A percentile compares a stretch with the other conserved stretches of the same genome.
Conservation (phyloP, 768 basidiomycete species). For the Collybiopsis confluens region DNA sequence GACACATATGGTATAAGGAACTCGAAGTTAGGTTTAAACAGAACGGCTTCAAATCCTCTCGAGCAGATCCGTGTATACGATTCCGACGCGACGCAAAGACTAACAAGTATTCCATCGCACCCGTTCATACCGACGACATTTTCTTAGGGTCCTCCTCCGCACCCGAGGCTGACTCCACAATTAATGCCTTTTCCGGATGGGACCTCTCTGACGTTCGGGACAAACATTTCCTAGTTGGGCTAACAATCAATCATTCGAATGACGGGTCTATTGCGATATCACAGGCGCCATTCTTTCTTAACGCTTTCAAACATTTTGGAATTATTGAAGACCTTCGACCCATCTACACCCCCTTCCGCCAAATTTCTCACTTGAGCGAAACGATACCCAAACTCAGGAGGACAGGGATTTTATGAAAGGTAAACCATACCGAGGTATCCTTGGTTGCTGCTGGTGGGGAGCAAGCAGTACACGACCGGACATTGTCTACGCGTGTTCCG, state of each 20-base stretch:
- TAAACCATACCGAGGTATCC: no score
- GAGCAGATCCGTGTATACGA: conserved; percentile 4
- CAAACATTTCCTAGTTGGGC: neutral
- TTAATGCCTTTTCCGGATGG: neutral
- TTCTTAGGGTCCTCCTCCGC: neutral
- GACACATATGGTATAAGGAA: conserved; percentile 7
- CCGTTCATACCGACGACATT: neutral
- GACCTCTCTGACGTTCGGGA: neutral
- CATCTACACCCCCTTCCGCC: neutral
- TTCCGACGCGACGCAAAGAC: neutral
- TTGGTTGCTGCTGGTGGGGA: neutral
- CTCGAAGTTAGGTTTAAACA: neutral
- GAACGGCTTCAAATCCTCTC: conserved; percentile 2
- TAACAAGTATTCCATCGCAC: neutral
- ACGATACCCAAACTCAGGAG: no score
- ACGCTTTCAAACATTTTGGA: neutral
- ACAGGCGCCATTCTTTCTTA: neutral
- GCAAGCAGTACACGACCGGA: neutral
- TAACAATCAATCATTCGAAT: neutral
- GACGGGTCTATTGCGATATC: neutral
- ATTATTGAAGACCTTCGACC: neutral
- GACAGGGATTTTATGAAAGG: neutral
- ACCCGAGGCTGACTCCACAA: neutral
- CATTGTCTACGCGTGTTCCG: neutral
- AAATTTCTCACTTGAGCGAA: neutral